Evolutionary conservation across 2,329 filamentous ascomycete species (phyloP), one percentile per base, ranked within the genome.

Genomic region (Ploettnerulaceae sp.): DNA sequence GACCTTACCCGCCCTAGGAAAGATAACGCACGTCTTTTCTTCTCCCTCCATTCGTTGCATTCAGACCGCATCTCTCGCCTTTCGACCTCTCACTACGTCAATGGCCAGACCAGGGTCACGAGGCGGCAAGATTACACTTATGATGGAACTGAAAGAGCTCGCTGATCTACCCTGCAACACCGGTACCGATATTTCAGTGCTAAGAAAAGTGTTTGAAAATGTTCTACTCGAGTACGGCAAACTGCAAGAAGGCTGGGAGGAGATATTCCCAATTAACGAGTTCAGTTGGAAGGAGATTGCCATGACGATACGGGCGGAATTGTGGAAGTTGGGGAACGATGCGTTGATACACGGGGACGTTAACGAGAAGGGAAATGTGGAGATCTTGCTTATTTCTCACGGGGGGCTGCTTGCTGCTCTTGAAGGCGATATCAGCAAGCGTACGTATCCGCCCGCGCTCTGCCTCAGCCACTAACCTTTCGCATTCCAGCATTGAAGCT

Each of bases 311-410:
- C 40, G 20, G 11, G 12, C 14, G 7, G 14, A 25, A 20, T 3
- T 44, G 5, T 17, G 4, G 4, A 14, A 34, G 3, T 9, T 35
- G 12, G 31, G 11, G 15, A 35, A 3, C 28, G n/a, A 17, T 18
- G 29, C 40, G 15, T 9, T 43, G 1, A 14, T n/a, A n/a, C 12
- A 29, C 7, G 14, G 20, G 3, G 14, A 31, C 7, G 22, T 37
- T 5, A 35, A 44, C 18, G 33, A 8, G 9, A 17, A 45, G 11
- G 42, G 42, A 14, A 34, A 47, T 29, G 29, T 47, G 15, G 45
- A 41, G 21, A 34, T 47, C 17, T 15, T 47, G 5, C 11, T 47
- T 22, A 31, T 36, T 9, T 46, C 35, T n/a, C 44, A 46, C 14
- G 35, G 26, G 9, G 15, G 7, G 7, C 22, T 36, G 17, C n/a